phyloP scores from a whole-genome alignment of 495 filamentous ascomycete genomes.

The Parachaetomium inaequale region DNA sequence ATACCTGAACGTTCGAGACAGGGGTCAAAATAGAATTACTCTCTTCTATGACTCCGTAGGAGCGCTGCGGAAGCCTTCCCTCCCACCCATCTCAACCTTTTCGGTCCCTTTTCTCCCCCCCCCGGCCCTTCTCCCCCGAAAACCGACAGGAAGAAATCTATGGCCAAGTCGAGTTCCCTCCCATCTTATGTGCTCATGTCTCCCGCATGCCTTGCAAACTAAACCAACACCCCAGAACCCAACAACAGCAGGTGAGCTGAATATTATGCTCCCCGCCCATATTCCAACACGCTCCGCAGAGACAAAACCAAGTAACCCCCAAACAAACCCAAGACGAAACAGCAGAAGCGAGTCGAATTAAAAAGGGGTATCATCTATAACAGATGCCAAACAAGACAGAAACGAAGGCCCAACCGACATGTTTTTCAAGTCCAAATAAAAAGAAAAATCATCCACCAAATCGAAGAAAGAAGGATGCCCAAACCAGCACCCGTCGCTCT shows the following conservation, averaged over 20 bases:
- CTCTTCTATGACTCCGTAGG: background rate
- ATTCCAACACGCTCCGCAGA: background rate
- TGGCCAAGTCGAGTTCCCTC: background rate
- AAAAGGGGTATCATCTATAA: constrained; percentile 20
- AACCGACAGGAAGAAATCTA: background rate
- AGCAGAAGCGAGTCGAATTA: background rate
- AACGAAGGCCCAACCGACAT: background rate
- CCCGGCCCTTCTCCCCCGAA: background rate
- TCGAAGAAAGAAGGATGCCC: background rate
- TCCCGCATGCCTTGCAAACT: background rate
- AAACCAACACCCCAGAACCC: background rate
- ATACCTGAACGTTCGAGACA: too few relatives aligned
- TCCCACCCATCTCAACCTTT: background rate
- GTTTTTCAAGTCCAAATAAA: background rate
- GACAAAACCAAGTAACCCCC: background rate
- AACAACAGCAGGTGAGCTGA: background rate
- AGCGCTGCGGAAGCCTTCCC: background rate
- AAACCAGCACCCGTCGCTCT: background rate
- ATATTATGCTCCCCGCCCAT: background rate
- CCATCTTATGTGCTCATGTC: background rate
- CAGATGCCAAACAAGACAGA: constrained; percentile 12
- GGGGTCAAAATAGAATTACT: too few relatives aligned
- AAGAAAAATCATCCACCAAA: background rate
- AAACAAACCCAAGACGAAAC: background rate
- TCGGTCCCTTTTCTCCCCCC: background rate